Evolutionary conservation across 2,329 filamentous ascomycete species (phyloP).

Genomic region (Coleophoma cylindrospora): DNA sequence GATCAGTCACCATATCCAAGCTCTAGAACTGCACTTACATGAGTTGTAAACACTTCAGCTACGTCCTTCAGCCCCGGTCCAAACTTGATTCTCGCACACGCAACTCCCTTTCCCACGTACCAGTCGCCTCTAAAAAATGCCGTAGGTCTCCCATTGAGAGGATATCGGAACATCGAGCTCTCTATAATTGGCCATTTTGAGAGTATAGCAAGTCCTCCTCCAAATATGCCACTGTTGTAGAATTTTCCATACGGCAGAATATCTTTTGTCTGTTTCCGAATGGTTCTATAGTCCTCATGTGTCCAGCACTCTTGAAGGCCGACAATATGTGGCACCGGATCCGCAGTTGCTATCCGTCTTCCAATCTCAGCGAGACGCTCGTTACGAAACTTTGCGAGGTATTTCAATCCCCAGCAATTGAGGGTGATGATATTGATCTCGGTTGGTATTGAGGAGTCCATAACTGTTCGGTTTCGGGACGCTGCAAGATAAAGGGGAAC

Average conservation of each 20-base stretch:
- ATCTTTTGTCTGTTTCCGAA: conserved; percentile 66
- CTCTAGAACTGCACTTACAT: conserved; percentile 45
- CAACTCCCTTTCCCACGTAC: conserved; percentile 94
- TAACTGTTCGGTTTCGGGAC: conserved; percentile 2
- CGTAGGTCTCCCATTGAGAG: conserved; percentile 88
- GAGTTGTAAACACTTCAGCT: conserved; percentile 88
- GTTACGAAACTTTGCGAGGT: conserved; percentile 70
- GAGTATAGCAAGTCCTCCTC: conserved; percentile 82
- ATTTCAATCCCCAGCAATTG: conserved; percentile 97
- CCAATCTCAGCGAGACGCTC: conserved; percentile 83
- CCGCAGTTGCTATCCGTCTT: conserved; percentile 63
- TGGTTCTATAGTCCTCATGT: conserved; percentile 73
- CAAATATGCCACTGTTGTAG: conserved; percentile 85
- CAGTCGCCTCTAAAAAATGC: conserved; percentile 94
- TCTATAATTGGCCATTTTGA: conserved; percentile 91
- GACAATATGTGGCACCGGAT: conserved; percentile 75
- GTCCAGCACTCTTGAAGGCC: conserved; percentile 96
- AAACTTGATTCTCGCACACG: conserved; percentile 72
- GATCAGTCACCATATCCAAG: conserved; percentile 31
- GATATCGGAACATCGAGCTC: conserved; percentile 79
- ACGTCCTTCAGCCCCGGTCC: conserved; percentile 60
- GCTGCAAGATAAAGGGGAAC: not conserved
- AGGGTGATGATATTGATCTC: conserved; percentile 78
- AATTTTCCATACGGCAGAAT: conserved; percentile 89
- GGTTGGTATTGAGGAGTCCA: conserved; percentile 34